Conservation (phyloP, 805 yeast species). For the Metschnikowia henanensis region DNA sequence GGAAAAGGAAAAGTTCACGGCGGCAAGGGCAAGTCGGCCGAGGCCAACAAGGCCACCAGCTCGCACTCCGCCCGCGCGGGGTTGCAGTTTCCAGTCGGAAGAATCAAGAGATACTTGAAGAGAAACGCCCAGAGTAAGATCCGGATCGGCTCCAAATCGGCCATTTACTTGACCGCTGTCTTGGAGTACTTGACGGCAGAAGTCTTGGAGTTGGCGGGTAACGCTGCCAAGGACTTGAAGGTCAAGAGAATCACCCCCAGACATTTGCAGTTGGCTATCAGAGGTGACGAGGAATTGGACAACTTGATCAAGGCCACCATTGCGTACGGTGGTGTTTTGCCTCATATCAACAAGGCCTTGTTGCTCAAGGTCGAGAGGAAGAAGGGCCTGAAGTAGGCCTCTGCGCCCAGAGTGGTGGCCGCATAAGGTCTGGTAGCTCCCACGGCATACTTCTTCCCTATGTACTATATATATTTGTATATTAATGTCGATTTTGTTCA, state of each 20-base stretch:
- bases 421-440: conserved; percentile 1
- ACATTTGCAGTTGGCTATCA: conserved; percentile 33
- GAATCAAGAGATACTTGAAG: conserved; percentile 91
- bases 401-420: not conserved
- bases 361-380: conserved; percentile 33
- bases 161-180: conserved; percentile 48
- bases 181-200: conserved; percentile 33
- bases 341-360: conserved; percentile 34
- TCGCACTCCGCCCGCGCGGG: conserved; percentile 96
- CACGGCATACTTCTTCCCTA: conserved; percentile 4
- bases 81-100: conserved; percentile 96
- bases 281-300: conserved; percentile 34
- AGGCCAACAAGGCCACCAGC: conserved; percentile 65
- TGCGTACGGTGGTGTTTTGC: conserved; percentile 36
- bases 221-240: conserved; percentile 34
- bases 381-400: conserved; percentile 22
- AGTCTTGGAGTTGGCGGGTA: conserved; percentile 34
- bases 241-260: conserved; percentile 35
- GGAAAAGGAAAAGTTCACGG: conserved; percentile 89
- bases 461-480: conserved; percentile 18
- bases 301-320: conserved; percentile 34
- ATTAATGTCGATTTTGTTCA: conserved; percentile 7
- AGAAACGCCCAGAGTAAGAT: conserved; percentile 80
- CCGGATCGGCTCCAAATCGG: conserved; percentile 83
- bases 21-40: conserved; percentile 93